Percentiles rank a stretch among this genome's conserved stretches.
Conservation (phyloP, 805 yeast species). For the Suhomyces canberraensis region DNA sequence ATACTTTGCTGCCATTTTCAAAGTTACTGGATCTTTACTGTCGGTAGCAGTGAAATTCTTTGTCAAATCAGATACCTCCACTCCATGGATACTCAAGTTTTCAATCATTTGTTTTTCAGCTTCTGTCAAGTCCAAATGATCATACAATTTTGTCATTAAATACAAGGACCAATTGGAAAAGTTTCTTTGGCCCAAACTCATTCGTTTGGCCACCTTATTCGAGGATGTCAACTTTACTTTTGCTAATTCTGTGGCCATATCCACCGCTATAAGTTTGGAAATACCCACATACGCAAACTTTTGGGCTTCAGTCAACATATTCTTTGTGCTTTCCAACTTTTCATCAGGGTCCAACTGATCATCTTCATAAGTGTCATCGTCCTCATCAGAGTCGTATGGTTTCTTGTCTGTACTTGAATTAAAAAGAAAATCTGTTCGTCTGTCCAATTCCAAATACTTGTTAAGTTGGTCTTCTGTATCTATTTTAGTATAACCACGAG, state of each 20-base stretch:
- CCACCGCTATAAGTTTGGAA: constrained; percentile 68
- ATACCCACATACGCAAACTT: constrained; percentile 90
- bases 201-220: constrained; percentile 51
- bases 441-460: constrained; percentile 52
- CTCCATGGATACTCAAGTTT: constrained; percentile 77
- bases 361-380: constrained; percentile 24
- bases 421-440: constrained; percentile 52
- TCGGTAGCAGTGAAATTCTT: constrained; percentile 45
- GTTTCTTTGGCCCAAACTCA: constrained; percentile 69
- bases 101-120: constrained; percentile 88
- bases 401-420: constrained; percentile 15
- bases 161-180: constrained; percentile 82
- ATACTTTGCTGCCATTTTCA: constrained; percentile 8
- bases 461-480: constrained; percentile 84
- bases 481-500: constrained; percentile 82
- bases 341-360: constrained; percentile 49
- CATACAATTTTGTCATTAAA: constrained; percentile 67
- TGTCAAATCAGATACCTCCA: constrained; percentile 68
- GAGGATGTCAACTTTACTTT: constrained; percentile 50
- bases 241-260: constrained; percentile 80
- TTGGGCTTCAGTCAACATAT: constrained; percentile 77
- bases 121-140: constrained; percentile 72
- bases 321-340: constrained; percentile 76
- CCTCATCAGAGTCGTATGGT: constrained; percentile 22
- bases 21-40: not conserved